These are phyloP conservation scores for Lobosporangium transversale DNA, from an alignment of 192 early-diverging fungal genomes.

Conservation along the genomic window DNA sequence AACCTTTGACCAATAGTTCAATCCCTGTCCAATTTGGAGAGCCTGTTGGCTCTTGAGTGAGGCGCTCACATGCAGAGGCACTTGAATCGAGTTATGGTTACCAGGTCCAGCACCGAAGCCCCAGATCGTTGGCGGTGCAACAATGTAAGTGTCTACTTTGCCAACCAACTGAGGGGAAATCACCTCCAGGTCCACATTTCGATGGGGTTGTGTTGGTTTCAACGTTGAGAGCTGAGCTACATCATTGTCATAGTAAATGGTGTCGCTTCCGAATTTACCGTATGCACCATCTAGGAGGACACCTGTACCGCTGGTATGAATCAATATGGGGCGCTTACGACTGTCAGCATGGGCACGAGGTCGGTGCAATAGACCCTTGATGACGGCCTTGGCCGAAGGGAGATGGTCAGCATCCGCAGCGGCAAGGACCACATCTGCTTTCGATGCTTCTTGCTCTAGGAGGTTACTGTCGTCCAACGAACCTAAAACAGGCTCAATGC, in stretches of 20 bases:
- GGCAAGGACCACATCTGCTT: constrained; percentile 36
- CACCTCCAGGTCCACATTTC: constrained; percentile 31
- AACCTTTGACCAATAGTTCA: constrained; percentile 39
- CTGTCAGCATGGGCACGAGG: constrained; percentile 6
- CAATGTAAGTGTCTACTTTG: constrained; percentile 41
- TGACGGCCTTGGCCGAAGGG: constrained; percentile 17
- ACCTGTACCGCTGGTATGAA: constrained; percentile 45
- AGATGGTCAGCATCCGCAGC: constrained; percentile 45
- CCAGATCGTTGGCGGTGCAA: constrained; percentile 33
- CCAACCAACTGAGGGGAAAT: constrained; percentile 11
- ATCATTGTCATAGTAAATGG: constrained; percentile 38
- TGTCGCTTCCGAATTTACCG: constrained; percentile 5
- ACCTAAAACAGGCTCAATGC: constrained; percentile 42
- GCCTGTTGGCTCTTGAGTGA: constrained; percentile 23
- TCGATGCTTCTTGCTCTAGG: constrained; percentile 13
- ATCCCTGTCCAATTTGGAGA: constrained; percentile 22
- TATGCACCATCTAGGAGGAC: constrained; percentile 25
- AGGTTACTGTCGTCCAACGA: constrained; percentile 23
- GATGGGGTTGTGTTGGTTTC: constrained; percentile 16
- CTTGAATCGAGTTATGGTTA: constrained; percentile 40
- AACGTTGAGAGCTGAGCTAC: constrained; percentile 11
- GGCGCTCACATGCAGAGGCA: constrained; percentile 8
- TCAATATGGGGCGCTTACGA: constrained; percentile 32
- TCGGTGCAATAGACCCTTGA: constrained; percentile 17
- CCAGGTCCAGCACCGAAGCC: constrained; percentile 35